Percentiles rank a stretch among this genome's conserved stretches.
phyloP scores from a whole-genome alignment of 345 rosid genomes.

The Dipteronia dyeriana region DNA sequence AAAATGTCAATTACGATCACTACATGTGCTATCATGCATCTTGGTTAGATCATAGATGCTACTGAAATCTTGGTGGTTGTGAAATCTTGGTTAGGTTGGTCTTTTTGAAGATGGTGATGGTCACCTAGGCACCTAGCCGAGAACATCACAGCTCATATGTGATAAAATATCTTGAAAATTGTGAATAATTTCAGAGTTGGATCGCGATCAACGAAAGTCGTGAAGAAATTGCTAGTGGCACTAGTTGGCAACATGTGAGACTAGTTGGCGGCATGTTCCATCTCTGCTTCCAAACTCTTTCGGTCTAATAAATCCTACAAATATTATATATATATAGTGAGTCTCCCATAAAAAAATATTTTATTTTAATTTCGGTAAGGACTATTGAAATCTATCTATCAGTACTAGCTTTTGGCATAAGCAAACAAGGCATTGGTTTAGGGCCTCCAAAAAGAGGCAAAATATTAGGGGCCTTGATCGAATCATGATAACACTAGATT shows the following conservation, averaged over 20 bases:
- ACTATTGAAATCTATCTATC: too few relatives aligned
- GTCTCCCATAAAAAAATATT: too few relatives aligned
- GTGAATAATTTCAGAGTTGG: background rate
- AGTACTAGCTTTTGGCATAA: too few relatives aligned
- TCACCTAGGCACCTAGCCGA: conserved; percentile 13
- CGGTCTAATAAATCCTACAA: too few relatives aligned
- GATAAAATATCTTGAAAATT: conserved; percentile 15
- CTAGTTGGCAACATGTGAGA: conserved; percentile 27
- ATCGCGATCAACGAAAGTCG: background rate
- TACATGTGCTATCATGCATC: background rate
- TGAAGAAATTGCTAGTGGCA: conserved; percentile 4
- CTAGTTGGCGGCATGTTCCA: conserved; percentile 19
- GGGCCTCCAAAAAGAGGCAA: too few relatives aligned
- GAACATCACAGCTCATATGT: conserved; percentile 25
- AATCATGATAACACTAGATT: too few relatives aligned
- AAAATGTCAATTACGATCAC: too few relatives aligned
- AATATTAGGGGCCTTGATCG: too few relatives aligned
- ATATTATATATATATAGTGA: too few relatives aligned
- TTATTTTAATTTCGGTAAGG: too few relatives aligned
- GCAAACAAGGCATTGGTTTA: too few relatives aligned
- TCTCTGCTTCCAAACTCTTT: conserved; percentile 13
- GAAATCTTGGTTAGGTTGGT: background rate
- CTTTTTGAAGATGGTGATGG: background rate
- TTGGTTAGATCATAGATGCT: background rate
- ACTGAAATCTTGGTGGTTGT: background rate